A percentile compares a stretch with the other conserved stretches of the same genome.
Evolutionary conservation across 345 rosid genomes (phyloP).

Genomic region (Hypericum perforatum): DNA sequence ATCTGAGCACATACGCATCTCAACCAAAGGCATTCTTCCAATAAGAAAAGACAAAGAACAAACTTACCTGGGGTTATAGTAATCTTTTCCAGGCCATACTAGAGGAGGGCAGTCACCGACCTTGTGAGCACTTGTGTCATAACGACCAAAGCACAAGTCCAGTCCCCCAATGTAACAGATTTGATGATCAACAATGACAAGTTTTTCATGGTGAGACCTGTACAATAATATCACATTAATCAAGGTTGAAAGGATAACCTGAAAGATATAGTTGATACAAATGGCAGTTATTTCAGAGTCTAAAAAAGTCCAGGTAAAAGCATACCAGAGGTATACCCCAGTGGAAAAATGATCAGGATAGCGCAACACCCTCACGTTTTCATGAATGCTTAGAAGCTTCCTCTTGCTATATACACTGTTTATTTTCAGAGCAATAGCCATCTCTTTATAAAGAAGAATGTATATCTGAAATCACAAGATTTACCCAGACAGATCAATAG

Average conservation of each 20-base stretch:
- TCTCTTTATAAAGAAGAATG: constrained; percentile 95
- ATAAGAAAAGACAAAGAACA: too few relatives aligned
- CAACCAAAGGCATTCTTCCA: too few relatives aligned
- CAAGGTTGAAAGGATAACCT: background rate
- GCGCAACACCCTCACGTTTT: constrained; percentile 95
- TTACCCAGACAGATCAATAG: background rate
- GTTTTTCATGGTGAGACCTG: constrained; percentile 99
- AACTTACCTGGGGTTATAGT: constrained; percentile 87
- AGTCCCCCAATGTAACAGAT: constrained; percentile 93
- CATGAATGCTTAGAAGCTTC: constrained; percentile 88
- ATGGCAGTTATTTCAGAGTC: constrained; percentile 1
- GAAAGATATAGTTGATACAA: constrained; percentile 7
- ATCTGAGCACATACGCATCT: too few relatives aligned
- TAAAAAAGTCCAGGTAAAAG: constrained; percentile 1
- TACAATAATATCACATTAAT: constrained; percentile 23
- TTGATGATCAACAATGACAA: constrained; percentile 83
- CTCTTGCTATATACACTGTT: constrained; percentile 95
- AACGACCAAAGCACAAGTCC: constrained; percentile 98
- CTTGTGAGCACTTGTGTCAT: constrained; percentile 77
- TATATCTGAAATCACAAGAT: constrained; percentile 57
- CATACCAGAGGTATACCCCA: constrained; percentile 97
- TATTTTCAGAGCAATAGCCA: constrained; percentile 93
- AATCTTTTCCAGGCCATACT: constrained; percentile 98
- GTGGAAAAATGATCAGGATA: constrained; percentile 92
- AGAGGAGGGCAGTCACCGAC: constrained; percentile 75